Base-by-base conservation (phyloP, 169 alveolate species). In the Cryptosporidium sp. region DNA sequence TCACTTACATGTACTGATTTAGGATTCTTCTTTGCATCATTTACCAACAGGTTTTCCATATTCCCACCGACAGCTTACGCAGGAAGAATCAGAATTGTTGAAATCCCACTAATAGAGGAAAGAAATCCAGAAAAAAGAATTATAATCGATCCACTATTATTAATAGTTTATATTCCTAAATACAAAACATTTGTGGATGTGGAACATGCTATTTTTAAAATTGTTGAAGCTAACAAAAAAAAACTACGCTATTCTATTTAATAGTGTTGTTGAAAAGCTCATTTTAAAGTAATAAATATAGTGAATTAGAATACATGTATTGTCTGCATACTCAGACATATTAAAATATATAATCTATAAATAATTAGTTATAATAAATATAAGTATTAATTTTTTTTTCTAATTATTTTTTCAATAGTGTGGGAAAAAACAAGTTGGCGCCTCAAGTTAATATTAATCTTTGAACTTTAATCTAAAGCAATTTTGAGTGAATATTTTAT, bases 71-170 rank as follows among this genome's bases (percentile, higher is more conserved):
- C 80, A 44, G 89, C 89, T 5, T 80, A 62, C 42, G 51, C 39
- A 12, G 89, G 89, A 23, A 80, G 45, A 14, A 80, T 80, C 39
- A 80, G 67, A 45, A 67, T 80, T 80, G 68, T 80, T 16, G 89
- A 61, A 3, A 45, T 67, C 1, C 80, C 89, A 14, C 10, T n/a
- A 39, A 31, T 44, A 8, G 65, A 35, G 5, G 89, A 80, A 26
- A 45, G 7, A n/a, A 65, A 60, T 26, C 52, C 62, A 37, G 42
- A 45, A 58, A 26, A 65, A 1, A 65, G 69, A 53, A 80, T 80
- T 45, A 62, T 62, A 37, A 80, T 80, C 6, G 75, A 80, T 44
- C 75, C 89, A 48, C 44, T 62, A 9, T 31, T 42, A 62, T 18
- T 80, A 9, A 39, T 31, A 9, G 33, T 80, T 8, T 80, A 80